phyloP scores from a whole-genome alignment of 768 basidiomycete species.

The Lentinus brumalis region DNA sequence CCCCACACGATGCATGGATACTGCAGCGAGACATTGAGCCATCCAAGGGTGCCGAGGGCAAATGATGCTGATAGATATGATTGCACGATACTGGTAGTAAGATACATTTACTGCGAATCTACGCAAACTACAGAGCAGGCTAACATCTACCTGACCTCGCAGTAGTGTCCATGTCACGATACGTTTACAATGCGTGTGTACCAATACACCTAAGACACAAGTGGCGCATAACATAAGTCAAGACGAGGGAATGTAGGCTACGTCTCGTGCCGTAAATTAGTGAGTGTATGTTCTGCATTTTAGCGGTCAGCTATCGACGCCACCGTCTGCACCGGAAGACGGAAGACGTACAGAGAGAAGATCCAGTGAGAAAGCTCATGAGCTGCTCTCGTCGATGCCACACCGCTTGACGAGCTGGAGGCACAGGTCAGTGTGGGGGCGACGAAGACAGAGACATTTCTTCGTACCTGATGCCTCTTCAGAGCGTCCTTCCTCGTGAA shows the following conservation, averaged over 20 bases:
- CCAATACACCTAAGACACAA: conserved; percentile 22
- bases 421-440: conserved; percentile 4
- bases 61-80: conserved; percentile 5
- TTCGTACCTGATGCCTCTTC: conserved; percentile 78
- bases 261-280: conserved; percentile 22
- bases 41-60: conserved; percentile 1
- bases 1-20: conserved; percentile 84
- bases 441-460: not conserved
- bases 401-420: conserved; percentile 72
- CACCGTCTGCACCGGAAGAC: not conserved
- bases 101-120: conserved; percentile 18
- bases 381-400: conserved; percentile 62
- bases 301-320: conserved; percentile 5
- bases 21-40: conserved; percentile 60
- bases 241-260: conserved; percentile 22
- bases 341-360: conserved; percentile 10
- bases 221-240: conserved; percentile 21
- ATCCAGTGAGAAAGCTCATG: conserved; percentile 10
- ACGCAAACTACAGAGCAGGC: conserved; percentile 17
- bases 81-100: conserved; percentile 9
- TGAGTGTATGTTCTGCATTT: conserved; percentile 23
- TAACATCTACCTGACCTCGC: conserved; percentile 17
- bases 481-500: conserved; percentile 86
- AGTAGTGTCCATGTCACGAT: conserved; percentile 22
- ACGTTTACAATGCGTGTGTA: conserved; percentile 23